Base-by-base conservation (phyloP, 345 rosid species). In the Carallia pectinifolia region DNA sequence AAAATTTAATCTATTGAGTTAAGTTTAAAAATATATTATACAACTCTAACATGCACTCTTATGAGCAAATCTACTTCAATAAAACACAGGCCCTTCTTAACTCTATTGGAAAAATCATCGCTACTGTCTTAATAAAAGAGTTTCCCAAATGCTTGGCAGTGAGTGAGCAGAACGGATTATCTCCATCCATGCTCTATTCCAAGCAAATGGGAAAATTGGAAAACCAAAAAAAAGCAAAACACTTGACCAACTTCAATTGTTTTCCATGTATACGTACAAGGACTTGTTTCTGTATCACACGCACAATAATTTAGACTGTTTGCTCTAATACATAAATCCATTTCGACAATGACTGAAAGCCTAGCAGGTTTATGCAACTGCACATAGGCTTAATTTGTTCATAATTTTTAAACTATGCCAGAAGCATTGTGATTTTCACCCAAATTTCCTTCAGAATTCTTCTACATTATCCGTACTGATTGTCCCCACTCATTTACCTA, bases 341-440 rank as follows among this genome's bases (percentile, higher is more conserved):
- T 23, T 48, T 2, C 53, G 75, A 69, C 39, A 70, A 62, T 29
- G 75, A 73, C 58, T 40, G 64, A 70, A 72, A 44, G 13, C 34
- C 62, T 6, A 19, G 56, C 15, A 1, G 9, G 48, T 40, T 40
- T 40, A 40, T 40, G 15, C 48, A 1, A 4, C 15, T 2, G 50
- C 50, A 12, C 50, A 12, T 12, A 44, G 10, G 17, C 50, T 3
- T 12, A 29, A 4, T 44, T 60, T 37, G 34, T 70, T 65, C 13
- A 27, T 37, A 44, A 15, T n/a, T 27, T 23, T n/a, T 12, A 74
- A 67, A 47, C 36, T 54, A 4, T 13, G 31, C 2, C 16, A 44
- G 39, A 6, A 71, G 55, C 76, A 66, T 76, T 3, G 80, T 62
- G 47, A 76, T 62, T 29, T 66, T 47, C 76, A 56, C 68, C 72